A percentile compares a stretch with the other conserved stretches of the same genome.
These are phyloP conservation scores for Rhizopus microsporus DNA, from an alignment of 371 early-diverging fungal genomes.

Conservation along the genomic window DNA sequence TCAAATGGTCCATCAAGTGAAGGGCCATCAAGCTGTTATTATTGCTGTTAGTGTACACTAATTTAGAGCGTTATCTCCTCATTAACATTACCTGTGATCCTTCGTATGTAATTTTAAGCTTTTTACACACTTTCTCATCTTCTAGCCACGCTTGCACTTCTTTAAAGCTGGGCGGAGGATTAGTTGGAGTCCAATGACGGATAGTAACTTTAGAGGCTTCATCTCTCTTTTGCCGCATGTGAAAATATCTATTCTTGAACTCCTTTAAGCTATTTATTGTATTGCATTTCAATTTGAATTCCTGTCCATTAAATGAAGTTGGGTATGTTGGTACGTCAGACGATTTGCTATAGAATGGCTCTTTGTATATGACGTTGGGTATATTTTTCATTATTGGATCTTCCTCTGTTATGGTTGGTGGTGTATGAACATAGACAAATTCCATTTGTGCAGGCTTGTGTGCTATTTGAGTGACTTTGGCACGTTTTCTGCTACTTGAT, in stretches of 20 bases:
- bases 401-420: constrained; percentile 19
- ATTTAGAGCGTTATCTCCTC: no score
- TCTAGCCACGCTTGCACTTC: constrained; percentile 30
- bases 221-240: not conserved
- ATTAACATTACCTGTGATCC: constrained; percentile 16
- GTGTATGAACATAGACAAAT: constrained; percentile 21
- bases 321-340: constrained; percentile 52
- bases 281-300: constrained; percentile 46
- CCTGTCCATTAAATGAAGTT: constrained; percentile 57
- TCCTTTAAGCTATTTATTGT: constrained; percentile 23
- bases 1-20: constrained; percentile 54
- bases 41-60: no score
- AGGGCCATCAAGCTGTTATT: constrained; percentile 55
- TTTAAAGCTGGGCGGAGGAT: constrained; percentile 31
- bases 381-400: constrained; percentile 1
- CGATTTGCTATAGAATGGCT: constrained; percentile 66
- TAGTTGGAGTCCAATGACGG: constrained; percentile 33
- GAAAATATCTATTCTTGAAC: constrained; percentile 9
- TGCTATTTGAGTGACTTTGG: not conserved
- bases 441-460: constrained; percentile 2
- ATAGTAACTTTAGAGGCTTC: constrained; percentile 3
- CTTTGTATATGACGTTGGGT: constrained; percentile 42
- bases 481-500: not conserved
- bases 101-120: not conserved
- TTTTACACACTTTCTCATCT: constrained; percentile 1